Evolutionary conservation across 495 filamentous ascomycete genomes (phyloP).

Genomic region (Copromyces sp.): DNA sequence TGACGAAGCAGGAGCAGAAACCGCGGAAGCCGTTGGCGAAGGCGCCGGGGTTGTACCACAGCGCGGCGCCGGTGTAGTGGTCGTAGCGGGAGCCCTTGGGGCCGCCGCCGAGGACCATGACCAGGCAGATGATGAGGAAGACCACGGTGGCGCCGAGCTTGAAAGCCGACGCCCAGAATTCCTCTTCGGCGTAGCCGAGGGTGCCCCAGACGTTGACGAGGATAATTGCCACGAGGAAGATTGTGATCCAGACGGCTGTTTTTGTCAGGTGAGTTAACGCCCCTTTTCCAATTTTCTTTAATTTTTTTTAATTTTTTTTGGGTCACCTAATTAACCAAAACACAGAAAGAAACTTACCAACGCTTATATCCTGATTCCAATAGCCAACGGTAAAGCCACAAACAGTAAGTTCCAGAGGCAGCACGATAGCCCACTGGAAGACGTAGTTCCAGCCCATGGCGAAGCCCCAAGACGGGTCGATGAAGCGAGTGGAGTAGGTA

Average conservation of each 20-base stretch:
- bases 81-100: slow-evolving; percentile 36
- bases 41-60: slow-evolving; percentile 62
- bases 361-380: slow-evolving; percentile 39
- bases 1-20: slow-evolving; percentile 65
- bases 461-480: slow-evolving; percentile 73
- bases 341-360: slow-evolving; percentile 28
- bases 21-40: slow-evolving; percentile 62
- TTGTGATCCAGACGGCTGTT: slow-evolving; percentile 51
- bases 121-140: slow-evolving; percentile 63
- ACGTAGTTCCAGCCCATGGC: slow-evolving; percentile 81
- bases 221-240: slow-evolving; percentile 44
- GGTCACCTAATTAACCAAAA: slow-evolving; percentile 10
- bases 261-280: neutral
- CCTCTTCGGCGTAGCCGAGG: slow-evolving; percentile 63
- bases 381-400: slow-evolving; percentile 46
- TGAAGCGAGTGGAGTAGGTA: slow-evolving; percentile 62
- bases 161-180: slow-evolving; percentile 42
- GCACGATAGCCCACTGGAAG: slow-evolving; percentile 50
- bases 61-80: slow-evolving; percentile 49
- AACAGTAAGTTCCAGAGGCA: slow-evolving; percentile 47
- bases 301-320: no score
- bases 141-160: slow-evolving; percentile 52
- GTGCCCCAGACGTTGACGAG: slow-evolving; percentile 65
- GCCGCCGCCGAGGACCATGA: slow-evolving; percentile 60
- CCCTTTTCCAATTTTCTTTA: no score